Percentiles rank a stretch among this genome's conserved stretches.
Evolutionary conservation across 495 filamentous ascomycete species (phyloP).

Genomic region (Lepidopterella palustris): DNA sequence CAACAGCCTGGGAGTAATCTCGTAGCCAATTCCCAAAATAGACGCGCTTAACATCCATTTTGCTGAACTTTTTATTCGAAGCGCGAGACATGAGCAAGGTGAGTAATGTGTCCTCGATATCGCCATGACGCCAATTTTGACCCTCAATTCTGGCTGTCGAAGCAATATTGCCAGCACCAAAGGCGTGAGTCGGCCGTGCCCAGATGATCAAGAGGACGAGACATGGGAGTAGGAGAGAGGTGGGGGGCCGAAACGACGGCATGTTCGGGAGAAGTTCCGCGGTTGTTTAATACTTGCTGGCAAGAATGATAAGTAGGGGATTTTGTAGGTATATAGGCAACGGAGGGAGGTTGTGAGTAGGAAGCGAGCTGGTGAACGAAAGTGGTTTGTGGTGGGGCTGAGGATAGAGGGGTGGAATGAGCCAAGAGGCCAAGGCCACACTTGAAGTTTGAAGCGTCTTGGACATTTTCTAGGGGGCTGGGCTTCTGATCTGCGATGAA

Average conservation of each 20-base stretch:
- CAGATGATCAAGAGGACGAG: slow-evolving; percentile 54
- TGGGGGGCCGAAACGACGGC: slow-evolving; percentile 11
- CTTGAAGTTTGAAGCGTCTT: background rate
- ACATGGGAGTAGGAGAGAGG: slow-evolving; percentile 40
- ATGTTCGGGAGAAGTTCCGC: slow-evolving; percentile 3
- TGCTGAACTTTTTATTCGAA: slow-evolving; percentile 79
- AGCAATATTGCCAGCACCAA: slow-evolving; percentile 81
- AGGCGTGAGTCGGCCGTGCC: slow-evolving; percentile 62
- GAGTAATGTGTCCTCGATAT: slow-evolving; percentile 87
- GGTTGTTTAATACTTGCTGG: background rate
- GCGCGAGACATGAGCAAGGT: slow-evolving; percentile 67
- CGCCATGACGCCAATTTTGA: slow-evolving; percentile 89
- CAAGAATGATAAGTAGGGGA: background rate
- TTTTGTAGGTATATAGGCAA: background rate
- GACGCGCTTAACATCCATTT: slow-evolving; percentile 74
- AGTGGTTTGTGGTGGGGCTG: background rate
- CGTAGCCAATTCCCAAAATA: slow-evolving; percentile 91
- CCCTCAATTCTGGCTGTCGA: slow-evolving; percentile 73
- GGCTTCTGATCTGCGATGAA: background rate
- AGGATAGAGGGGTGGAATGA: background rate
- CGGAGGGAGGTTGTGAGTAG: background rate
- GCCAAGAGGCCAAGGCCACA: background rate
- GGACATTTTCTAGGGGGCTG: background rate
- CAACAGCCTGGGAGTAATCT: slow-evolving; percentile 59
- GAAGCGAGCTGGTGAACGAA: background rate